Base-by-base conservation (phyloP, 2,329 filamentous ascomycete genomes). In the Claviceps sp. region DNA sequence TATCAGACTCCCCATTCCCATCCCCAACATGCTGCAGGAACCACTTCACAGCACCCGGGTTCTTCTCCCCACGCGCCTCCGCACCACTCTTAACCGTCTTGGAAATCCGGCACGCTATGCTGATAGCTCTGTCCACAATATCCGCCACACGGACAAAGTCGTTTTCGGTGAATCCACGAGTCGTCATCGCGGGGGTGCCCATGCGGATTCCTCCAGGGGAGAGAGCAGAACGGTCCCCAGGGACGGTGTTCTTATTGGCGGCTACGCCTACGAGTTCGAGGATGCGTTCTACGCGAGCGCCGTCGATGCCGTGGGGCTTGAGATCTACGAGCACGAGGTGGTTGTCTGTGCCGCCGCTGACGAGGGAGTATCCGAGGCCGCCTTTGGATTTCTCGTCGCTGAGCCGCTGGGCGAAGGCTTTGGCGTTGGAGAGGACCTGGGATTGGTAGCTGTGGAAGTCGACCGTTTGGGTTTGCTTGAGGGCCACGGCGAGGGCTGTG, bases 171-270 rank as follows among this genome's bases (percentile, higher is more conserved):
- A 98, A 91, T n/a, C 91, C 93, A 55, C 93, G 82, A 18, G 89
- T 95, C 22, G 93, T 97, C 93, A 98, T 98, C 60, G 93, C 93
- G 0, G 93, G 93, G 0, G 91, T 93, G 52, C 93, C 93, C 72
- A 98, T 90, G 59, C 93, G 85, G 58, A 98, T 77, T 57, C 93
- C 93, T 59, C 91, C 91, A 14, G 93, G 93, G 57, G 91, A 88
- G 64, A 98, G 79, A 1, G 93, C 93, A 1, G 89, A 95, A 65
- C 85, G 88, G 71, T 98, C 93, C 44, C 91, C 93, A 1, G 93
- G 93, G 0, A 96, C 91, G 7, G 93, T 96, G 74, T 98, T 98
- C 79, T 98, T 98, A 78, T 98, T 98, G 66, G 87, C 86, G n/a
- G 93, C 93, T 50, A 97, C 91, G 61, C 91, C 91, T 58, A 94